Percentiles rank a stretch among this genome's conserved stretches.
phyloP scores from a whole-genome alignment of 2,329 filamentous ascomycete species.

The Neoscytalidium dimidiatum region DNA sequence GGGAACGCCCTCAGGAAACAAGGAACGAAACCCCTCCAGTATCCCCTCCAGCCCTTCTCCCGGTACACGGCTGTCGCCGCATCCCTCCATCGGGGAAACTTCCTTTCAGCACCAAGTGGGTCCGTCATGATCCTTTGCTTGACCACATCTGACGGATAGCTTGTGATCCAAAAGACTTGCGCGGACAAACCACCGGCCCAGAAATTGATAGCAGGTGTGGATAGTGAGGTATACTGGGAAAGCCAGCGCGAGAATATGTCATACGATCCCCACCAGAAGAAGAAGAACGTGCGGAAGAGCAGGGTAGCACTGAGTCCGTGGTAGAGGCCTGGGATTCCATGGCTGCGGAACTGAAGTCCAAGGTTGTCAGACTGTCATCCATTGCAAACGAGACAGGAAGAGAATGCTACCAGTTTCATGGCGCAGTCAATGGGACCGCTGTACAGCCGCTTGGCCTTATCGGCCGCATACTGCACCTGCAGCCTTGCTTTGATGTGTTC shows the following conservation, averaged over 20 bases:
- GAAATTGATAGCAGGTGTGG: slow-evolving; percentile 85
- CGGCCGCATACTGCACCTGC: slow-evolving; percentile 88
- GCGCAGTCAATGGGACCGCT: slow-evolving; percentile 84
- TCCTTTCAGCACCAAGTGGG: slow-evolving; percentile 65
- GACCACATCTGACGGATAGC: slow-evolving; percentile 89
- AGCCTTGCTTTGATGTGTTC: slow-evolving; percentile 94
- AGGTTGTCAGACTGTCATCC: not conserved
- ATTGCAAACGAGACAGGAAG: too few relatives aligned
- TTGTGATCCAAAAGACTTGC: slow-evolving; percentile 91
- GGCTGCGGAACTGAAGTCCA: slow-evolving; percentile 46
- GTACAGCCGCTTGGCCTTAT: slow-evolving; percentile 77
- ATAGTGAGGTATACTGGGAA: slow-evolving; percentile 66
- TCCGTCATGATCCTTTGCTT: slow-evolving; percentile 99
- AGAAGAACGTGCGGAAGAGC: slow-evolving; percentile 90
- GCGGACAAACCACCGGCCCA: slow-evolving; percentile 94
- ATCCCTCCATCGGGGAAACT: slow-evolving; percentile 75
- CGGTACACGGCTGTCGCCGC: slow-evolving; percentile 75
- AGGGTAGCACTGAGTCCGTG: slow-evolving; percentile 83
- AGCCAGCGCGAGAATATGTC: slow-evolving; percentile 76
- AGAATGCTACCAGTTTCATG: slow-evolving; percentile 58
- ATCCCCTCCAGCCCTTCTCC: slow-evolving; percentile 76
- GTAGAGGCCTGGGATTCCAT: slow-evolving; percentile 81
- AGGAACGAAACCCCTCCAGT: slow-evolving; percentile 89
- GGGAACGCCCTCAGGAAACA: slow-evolving; percentile 94
- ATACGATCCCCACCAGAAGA: slow-evolving; percentile 98